phyloP scores from a whole-genome alignment of 768 basidiomycete species.

The Suillus hirtellus region DNA sequence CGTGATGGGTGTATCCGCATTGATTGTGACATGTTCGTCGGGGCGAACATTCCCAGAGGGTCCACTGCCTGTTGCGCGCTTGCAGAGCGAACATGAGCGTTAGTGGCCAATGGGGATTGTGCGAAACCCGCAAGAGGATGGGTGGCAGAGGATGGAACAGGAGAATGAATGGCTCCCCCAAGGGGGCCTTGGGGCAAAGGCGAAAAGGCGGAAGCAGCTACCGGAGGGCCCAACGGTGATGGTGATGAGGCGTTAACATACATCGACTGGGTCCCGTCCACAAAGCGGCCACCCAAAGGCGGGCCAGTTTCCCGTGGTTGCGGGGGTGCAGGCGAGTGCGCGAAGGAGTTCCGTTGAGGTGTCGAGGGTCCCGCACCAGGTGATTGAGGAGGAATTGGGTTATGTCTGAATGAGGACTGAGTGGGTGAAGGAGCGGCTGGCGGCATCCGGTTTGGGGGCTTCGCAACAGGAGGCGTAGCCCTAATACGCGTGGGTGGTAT shows the following conservation, averaged over 20 bases:
- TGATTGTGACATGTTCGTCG: slow-evolving; percentile 72
- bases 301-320: slow-evolving; percentile 39
- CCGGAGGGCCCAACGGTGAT: slow-evolving; percentile 37
- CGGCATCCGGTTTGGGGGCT: slow-evolving; percentile 22
- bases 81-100: slow-evolving; percentile 12
- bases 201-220: slow-evolving; percentile 37
- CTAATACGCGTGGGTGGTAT: slow-evolving; percentile 30
- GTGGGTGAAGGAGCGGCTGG: slow-evolving; percentile 18
- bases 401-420: slow-evolving; percentile 29
- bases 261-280: slow-evolving; percentile 82
- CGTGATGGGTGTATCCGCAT: slow-evolving; percentile 71
- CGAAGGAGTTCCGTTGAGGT: slow-evolving; percentile 25
- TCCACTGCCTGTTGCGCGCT: slow-evolving; percentile 45
- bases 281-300: slow-evolving; percentile 63
- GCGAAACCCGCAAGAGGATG: slow-evolving; percentile 22
- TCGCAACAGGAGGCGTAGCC: slow-evolving; percentile 23
- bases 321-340: slow-evolving; percentile 26
- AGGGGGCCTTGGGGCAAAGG: slow-evolving; percentile 26
- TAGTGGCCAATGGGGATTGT: slow-evolving; percentile 13
- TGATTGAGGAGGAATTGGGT: slow-evolving; percentile 43
- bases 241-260: slow-evolving; percentile 53
- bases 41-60: slow-evolving; percentile 61
- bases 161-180: slow-evolving; percentile 13
- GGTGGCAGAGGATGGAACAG: slow-evolving; percentile 10
- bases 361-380: slow-evolving; percentile 59